These are phyloP conservation scores for Melampsora americana DNA, from an alignment of 1,284 basidiomycete genomes.

Conservation along the genomic window DNA sequence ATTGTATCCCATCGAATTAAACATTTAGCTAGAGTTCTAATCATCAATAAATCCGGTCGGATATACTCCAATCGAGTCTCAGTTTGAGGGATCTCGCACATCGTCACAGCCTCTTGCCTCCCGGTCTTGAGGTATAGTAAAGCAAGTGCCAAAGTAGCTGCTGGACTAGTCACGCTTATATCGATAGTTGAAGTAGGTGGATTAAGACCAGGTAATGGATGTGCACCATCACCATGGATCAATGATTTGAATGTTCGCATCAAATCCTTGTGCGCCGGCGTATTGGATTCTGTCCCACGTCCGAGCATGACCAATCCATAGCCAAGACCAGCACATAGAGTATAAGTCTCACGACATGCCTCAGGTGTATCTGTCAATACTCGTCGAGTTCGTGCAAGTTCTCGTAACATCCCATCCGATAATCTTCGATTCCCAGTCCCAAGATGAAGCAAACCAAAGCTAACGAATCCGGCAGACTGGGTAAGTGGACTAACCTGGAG, in stretches of 20 bases:
- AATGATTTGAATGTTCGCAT: slow-evolving; percentile 42
- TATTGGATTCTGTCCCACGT: slow-evolving; percentile 35
- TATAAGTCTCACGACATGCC: slow-evolving; percentile 73
- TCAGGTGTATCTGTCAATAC: slow-evolving; percentile 46
- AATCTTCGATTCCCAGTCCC: slow-evolving; percentile 82
- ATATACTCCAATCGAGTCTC: slow-evolving; percentile 73
- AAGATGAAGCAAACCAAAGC: slow-evolving; percentile 83
- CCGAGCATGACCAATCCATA: slow-evolving; percentile 97
- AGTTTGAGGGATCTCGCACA: slow-evolving; percentile 77
- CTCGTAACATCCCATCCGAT: slow-evolving; percentile 82
- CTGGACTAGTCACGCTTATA: slow-evolving; percentile 79
- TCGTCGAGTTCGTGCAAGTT: slow-evolving; percentile 75
- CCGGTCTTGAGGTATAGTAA: slow-evolving; percentile 86
- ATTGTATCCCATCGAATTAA: slow-evolving; percentile 86
- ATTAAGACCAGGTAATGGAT: slow-evolving; percentile 53
- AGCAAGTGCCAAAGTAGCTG: slow-evolving; percentile 82
- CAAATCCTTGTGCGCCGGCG: slow-evolving; percentile 45
- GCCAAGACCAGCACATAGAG: slow-evolving; percentile 78
- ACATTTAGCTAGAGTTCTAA: slow-evolving; percentile 72
- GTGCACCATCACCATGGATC: slow-evolving; percentile 44
- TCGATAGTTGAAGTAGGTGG: slow-evolving; percentile 66
- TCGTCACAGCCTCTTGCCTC: slow-evolving; percentile 75
- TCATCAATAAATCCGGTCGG: slow-evolving; percentile 78
- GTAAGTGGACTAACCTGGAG: slow-evolving; percentile 84
- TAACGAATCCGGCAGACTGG: slow-evolving; percentile 82